Evolutionary conservation across 495 filamentous ascomycete genomes (phyloP), one percentile per base, ranked within the genome.

Genomic region (Daldinia concentrica): DNA sequence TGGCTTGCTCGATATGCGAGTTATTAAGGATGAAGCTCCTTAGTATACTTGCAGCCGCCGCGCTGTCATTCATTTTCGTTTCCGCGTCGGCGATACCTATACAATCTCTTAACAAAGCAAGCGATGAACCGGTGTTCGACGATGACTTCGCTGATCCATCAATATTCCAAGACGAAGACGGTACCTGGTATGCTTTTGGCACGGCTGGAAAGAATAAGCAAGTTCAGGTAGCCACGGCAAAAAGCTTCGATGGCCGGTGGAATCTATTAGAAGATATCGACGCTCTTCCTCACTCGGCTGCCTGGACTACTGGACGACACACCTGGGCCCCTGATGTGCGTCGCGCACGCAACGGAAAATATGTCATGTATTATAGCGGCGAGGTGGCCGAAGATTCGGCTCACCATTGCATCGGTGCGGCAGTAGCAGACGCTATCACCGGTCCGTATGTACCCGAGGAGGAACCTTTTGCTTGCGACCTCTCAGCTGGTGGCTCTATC

Each of bases 291-390:
- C 4, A 57, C 12, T 32, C 74, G 5, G 78, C 75, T 5, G 6
- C 67, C 30, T 81, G 80, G 80, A 72, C 79, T 6, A 63, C 70
- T 0, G 70, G 67, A 6, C 59, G 62, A 1, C 75, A 79, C n/a
- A 78, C 79, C 9, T 88, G 85, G 85, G 85, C 86, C 1, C 86
- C 85, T 6, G 83, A 84, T 63, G 80, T 88, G 0, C 76, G 77
- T 24, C 64, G 76, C 50, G 45, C 78, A 27, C 48, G 58, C 0
- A 78, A 30, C 9, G 84, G 83, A 22, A 78, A 69, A 51, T 90
- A 84, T 76, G 80, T 89, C 11, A 83, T 91, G 80, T 90, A 89
- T 78, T 90, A 87, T 74, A 84, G 83, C 22, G 87, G 82, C n/a
- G 77, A 82, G 62, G 76, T 81, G 22, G 76, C 79, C 27, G 69